phyloP scores from a whole-genome alignment of 331 rosid species.

The Acacia pycnantha region DNA sequence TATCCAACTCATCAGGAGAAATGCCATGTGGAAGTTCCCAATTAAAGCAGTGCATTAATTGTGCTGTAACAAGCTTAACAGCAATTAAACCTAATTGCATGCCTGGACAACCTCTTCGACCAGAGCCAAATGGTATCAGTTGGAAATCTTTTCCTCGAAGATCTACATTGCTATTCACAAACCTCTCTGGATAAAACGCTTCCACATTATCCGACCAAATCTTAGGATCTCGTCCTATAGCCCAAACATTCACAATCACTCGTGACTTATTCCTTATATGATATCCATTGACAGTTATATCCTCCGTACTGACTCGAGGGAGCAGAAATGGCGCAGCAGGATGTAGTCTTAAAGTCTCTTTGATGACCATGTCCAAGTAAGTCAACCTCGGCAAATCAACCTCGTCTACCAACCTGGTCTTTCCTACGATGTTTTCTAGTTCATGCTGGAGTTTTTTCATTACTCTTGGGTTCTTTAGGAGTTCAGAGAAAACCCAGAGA shows the following conservation, averaged over 20 bases:
- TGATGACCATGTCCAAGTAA: background rate
- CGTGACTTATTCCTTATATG: constrained; percentile 29
- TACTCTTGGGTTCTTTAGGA: constrained; percentile 36
- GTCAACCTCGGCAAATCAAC: background rate
- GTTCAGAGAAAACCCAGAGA: constrained; percentile 41
- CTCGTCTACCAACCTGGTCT: constrained; percentile 37
- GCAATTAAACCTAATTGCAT: constrained; percentile 41
- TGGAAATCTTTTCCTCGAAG: constrained; percentile 39
- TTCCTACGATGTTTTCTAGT: constrained; percentile 27
- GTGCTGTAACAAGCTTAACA: constrained; percentile 32
- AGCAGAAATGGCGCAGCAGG: constrained; percentile 26
- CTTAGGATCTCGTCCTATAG: constrained; percentile 41
- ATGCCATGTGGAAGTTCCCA: constrained; percentile 47
- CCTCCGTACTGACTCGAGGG: constrained; percentile 28
- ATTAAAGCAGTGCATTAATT: constrained; percentile 47
- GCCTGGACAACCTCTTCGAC: constrained; percentile 52
- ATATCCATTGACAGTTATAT: constrained; percentile 31
- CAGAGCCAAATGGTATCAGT: constrained; percentile 56
- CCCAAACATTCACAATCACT: constrained; percentile 31
- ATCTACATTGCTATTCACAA: background rate
- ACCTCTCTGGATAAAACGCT: constrained; percentile 41
- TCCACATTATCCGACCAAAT: constrained; percentile 41
- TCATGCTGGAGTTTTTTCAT: constrained; percentile 40
- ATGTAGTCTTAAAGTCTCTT: constrained; percentile 36
- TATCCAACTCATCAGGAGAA: constrained; percentile 36